Base-by-base conservation (phyloP, 1,284 basidiomycete species). In the Austroboletus sp. region DNA sequence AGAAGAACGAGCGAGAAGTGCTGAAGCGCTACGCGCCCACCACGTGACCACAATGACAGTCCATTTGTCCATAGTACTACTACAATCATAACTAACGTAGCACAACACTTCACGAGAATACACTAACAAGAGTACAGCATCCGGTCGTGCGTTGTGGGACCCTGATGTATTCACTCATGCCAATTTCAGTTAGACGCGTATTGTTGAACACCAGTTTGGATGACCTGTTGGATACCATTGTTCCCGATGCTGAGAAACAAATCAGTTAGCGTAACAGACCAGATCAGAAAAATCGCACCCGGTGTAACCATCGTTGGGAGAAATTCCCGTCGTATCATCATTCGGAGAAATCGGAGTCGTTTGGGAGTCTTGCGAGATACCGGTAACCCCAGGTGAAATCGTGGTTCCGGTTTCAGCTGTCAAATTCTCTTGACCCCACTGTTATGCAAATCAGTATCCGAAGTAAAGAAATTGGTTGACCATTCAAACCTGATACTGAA, bases 291-390 rank as follows among this genome's bases (percentile, higher is more conserved):
- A 40, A 44, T 30, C 67, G 36, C 36, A 69, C 65, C 52, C 59
- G 43, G 57, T 57, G 57, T 85, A 85, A 57, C 81, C 81, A 61
- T 84, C 81, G 51, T 82, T 78, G 23, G 82, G 82, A 3, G 79
- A 79, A 17, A 63, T 40, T 12, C 73, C 75, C 6, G 72, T 70
- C 19, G 61, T 58, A 66, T 67, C 27, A 53, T 44, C 50, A 25
- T 55, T 65, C 6, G 65, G 53, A 29, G 63, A 63, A 33, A 58
- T 54, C 6, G 57, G 53, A 7, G 67, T 75, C 17, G 65, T 63
- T 40, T 60, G 59, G 17, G 55, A 47, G 35, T 56, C 50, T 1
- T 67, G 61, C 23, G 68, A 61, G 25, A 51, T 50, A 9, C 66
- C 62, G 6, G 65, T 57, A 15, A 60, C 49, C 30, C 52, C 55